phyloP scores from a whole-genome alignment of 768 basidiomycete genomes.

The Leccinum longicurvipes region DNA sequence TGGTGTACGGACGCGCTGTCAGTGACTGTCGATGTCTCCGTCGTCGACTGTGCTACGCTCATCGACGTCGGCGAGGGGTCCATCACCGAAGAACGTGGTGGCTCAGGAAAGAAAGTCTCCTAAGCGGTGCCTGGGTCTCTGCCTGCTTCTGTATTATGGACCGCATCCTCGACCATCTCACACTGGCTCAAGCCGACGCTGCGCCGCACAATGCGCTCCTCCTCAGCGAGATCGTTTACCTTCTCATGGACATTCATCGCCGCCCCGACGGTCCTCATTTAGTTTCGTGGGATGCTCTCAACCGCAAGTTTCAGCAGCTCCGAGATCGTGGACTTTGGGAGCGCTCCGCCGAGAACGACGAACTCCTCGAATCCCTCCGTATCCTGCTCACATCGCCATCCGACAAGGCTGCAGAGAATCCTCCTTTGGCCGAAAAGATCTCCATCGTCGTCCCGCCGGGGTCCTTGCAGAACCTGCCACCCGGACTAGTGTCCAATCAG shows the following conservation, averaged over 20 bases:
- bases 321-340: conserved; percentile 27
- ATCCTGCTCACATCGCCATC: conserved; percentile 10
- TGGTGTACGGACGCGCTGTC: conserved; percentile 34
- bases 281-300: conserved; percentile 24
- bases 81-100: conserved; percentile 18
- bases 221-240: conserved; percentile 21
- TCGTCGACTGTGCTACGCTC: conserved; percentile 11
- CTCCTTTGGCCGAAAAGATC: conserved; percentile 4
- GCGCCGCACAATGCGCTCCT: conserved; percentile 8
- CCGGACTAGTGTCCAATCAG: conserved; percentile 21
- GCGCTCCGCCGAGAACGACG: conserved; percentile 22
- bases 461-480: not conserved
- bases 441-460: conserved; percentile 16
- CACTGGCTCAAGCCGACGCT: conserved; percentile 4
- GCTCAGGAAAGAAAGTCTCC: conserved; percentile 13
- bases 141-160: conserved; percentile 28
- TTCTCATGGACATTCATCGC: conserved; percentile 20
- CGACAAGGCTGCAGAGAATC: not conserved
- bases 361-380: conserved; percentile 26
- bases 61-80: conserved; percentile 14
- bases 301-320: conserved; percentile 19
- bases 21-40: conserved; percentile 13
- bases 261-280: conserved; percentile 15
- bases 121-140: conserved; percentile 6
- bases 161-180: conserved; percentile 27